Evolutionary conservation across 345 rosid species (phyloP), one percentile per base, ranked within the genome.

Genomic region (Euphorbia tirucalli): DNA sequence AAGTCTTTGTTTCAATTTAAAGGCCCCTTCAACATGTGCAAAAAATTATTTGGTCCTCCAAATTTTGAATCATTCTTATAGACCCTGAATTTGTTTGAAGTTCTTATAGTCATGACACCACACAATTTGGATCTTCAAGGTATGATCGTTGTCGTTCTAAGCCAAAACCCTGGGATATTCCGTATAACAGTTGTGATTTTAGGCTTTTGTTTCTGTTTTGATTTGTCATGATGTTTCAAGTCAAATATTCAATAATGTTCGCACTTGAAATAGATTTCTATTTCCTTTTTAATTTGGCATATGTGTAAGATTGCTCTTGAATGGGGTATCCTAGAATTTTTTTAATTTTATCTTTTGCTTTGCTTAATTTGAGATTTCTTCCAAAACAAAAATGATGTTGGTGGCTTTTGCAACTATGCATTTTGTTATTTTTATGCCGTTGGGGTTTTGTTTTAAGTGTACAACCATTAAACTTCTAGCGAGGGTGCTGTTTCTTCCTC

Each of bases 91-190:
- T n/a, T n/a, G n/a, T n/a, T n/a, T n/a, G n/a, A n/a, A n/a, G n/a
- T n/a, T n/a, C n/a, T n/a, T n/a, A n/a, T n/a, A n/a, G n/a, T n/a
- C n/a, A n/a, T n/a, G n/a, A n/a, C n/a, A n/a, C n/a, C n/a, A n/a
- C n/a, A n/a, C n/a, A n/a, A n/a, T n/a, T n/a, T n/a, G 57, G 89
- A 85, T 63, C 95, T 94, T 64, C 87, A 92, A 87, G 98, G 96
- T 79, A 94, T 94, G 98, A 95, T 94, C 10, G 97, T 94, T 19
- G 97, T 97, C 0, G 90, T 94, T 52, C 98, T 27, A 96, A 94
- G 79, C 89, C 96, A 15, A 94, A 85, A 81, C 96, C 98, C 21
- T 94, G 98, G 98, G 98, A 94, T 66, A 92, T 78, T 66, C 97
- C 96, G 22, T 94, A 89, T 87, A 27, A 25, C 0, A 7, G 32